Conservation (phyloP, 2,329 filamentous ascomycete species). For the Alternaria brassicicola region DNA sequence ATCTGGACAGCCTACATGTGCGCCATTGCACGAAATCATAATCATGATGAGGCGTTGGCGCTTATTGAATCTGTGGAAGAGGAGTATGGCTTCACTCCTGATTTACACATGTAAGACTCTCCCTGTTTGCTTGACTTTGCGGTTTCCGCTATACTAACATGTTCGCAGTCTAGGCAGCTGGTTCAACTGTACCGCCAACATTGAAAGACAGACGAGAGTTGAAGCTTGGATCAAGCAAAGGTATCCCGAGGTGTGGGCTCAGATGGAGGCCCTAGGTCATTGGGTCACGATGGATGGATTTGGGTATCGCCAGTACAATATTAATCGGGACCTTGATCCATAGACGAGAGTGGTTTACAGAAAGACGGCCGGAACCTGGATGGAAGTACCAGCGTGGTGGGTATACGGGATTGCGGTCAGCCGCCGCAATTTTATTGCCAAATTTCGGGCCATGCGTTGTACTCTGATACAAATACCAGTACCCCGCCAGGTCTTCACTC, state of each 20-base stretch:
- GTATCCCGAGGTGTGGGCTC: conserved; percentile 72
- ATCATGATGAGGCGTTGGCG: conserved; percentile 70
- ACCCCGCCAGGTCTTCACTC: neutral
- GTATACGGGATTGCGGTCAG: neutral
- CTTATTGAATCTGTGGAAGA: conserved; percentile 71
- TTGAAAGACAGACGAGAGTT: conserved; percentile 70
- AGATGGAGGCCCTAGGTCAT: conserved; percentile 63
- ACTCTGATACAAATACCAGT: neutral
- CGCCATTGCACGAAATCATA: conserved; percentile 74
- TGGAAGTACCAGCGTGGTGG: neutral
- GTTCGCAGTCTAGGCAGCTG: conserved; percentile 69
- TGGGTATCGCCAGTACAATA: conserved; percentile 44
- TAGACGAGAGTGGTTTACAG: conserved; percentile 15
- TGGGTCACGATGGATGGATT: conserved; percentile 46
- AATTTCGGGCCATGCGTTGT: neutral
- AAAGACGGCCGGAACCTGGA: neutral
- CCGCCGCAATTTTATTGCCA: neutral
- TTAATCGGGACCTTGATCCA: conserved; percentile 44
- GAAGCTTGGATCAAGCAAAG: conserved; percentile 74
- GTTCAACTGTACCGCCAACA: conserved; percentile 74
- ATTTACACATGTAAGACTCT: conserved; percentile 70
- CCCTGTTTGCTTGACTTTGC: no score
- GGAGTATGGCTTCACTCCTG: conserved; percentile 70
- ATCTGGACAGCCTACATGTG: conserved; percentile 80
- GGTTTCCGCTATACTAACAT: conserved; percentile 18